Conservation (phyloP, 495 filamentous ascomycete species). For the Xylaria venustula region DNA sequence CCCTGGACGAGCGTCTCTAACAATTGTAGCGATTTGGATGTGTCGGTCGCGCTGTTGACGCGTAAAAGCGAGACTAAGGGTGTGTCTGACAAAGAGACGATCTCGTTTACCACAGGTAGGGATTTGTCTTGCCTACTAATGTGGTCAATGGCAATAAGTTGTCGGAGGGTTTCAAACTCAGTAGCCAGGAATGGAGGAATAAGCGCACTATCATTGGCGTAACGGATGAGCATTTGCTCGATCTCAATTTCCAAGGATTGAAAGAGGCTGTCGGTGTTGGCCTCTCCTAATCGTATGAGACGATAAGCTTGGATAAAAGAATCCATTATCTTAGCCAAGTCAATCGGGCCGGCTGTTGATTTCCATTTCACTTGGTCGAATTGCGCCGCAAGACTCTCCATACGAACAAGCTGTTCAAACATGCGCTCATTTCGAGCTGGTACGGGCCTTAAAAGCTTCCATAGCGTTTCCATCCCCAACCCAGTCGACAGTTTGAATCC, state of each 20-base stretch:
- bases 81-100: constrained; percentile 45
- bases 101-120: constrained; percentile 19
- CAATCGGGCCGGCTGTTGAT: constrained; percentile 39
- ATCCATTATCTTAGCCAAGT: constrained; percentile 45
- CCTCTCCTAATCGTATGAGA: constrained; percentile 41
- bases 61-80: constrained; percentile 47
- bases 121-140: constrained; percentile 10
- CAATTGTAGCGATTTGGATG: constrained; percentile 36
- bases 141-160: constrained; percentile 53
- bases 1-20: constrained; percentile 44
- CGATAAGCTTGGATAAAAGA: constrained; percentile 53
- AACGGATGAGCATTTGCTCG: constrained; percentile 46
- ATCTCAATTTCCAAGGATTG: constrained; percentile 58
- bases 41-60: constrained; percentile 34
- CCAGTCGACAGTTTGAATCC: constrained; percentile 68
- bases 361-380: constrained; percentile 68
- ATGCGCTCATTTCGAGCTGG: constrained; percentile 38
- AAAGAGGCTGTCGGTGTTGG: constrained; percentile 44
- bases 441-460: constrained; percentile 67
- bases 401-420: constrained; percentile 55
- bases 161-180: constrained; percentile 66
- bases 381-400: constrained; percentile 68
- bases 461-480: constrained; percentile 80
- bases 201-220: constrained; percentile 37
- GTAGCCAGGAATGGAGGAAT: constrained; percentile 55